Evolutionary conservation across 306 rosid species (phyloP).

Genomic region (Prunus mira): DNA sequence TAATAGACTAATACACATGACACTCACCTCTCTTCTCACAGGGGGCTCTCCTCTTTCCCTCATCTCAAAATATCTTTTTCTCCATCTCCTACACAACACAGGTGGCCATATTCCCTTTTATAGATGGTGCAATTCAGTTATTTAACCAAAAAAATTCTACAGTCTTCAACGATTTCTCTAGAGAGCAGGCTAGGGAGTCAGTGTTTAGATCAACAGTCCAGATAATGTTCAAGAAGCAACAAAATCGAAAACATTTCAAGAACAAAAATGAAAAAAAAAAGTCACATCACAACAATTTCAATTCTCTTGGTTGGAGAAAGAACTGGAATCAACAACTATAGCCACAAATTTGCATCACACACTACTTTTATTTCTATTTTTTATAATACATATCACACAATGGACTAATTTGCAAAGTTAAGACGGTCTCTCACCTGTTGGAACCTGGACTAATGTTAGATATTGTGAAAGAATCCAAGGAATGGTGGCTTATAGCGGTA

Average conservation of each 20-base stretch:
- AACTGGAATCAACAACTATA: not conserved
- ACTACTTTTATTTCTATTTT: too few species aligned
- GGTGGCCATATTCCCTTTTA: not conserved
- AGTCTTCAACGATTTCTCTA: not conserved
- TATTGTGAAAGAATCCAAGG: conserved; percentile 74
- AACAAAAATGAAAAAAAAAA: not conserved
- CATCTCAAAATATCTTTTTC: not conserved
- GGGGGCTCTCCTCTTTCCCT: not conserved
- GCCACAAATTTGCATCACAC: not conserved
- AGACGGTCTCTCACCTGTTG: conserved; percentile 35
- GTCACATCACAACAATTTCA: not conserved
- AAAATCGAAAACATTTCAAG: not conserved
- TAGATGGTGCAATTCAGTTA: not conserved
- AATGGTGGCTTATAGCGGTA: conserved; percentile 25
- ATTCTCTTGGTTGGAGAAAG: not conserved
- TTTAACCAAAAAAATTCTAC: not conserved
- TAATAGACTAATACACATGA: too few species aligned
- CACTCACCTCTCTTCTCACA: too few species aligned
- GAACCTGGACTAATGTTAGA: conserved; percentile 76
- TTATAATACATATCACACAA: not conserved
- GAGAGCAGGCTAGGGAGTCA: not conserved
- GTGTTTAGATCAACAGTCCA: not conserved
- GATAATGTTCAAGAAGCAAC: not conserved
- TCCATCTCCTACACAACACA: not conserved
- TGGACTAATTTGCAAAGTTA: not conserved